Conservation (phyloP, 768 basidiomycete species). For the Dioszegia crocea region DNA sequence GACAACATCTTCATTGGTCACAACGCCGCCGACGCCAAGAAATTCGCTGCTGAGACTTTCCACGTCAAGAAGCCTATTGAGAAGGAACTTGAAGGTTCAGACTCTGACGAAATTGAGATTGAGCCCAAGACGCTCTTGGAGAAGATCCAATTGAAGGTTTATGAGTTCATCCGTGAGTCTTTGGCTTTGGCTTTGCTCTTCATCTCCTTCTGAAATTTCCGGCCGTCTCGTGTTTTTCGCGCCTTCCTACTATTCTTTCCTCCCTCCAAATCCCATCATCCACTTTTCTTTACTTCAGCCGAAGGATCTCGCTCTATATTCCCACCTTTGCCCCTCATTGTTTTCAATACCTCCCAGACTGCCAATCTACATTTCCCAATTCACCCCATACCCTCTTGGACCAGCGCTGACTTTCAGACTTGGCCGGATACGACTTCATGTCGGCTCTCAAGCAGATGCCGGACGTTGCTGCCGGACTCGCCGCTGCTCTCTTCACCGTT, state of each 20-base stretch:
- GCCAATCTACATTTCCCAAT: too few species aligned
- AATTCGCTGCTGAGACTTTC: conserved; percentile 81
- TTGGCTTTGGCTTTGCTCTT: too few species aligned
- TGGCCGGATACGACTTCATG: conserved; percentile 49
- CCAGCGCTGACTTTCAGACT: too few species aligned
- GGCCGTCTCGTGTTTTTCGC: too few species aligned
- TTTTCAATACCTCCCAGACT: not conserved
- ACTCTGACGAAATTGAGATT: conserved; percentile 52
- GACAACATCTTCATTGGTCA: conserved; percentile 78
- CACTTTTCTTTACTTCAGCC: too few species aligned
- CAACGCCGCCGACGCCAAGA: conserved; percentile 77
- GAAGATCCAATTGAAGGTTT: conserved; percentile 72
- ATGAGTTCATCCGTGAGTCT: conserved; percentile 62
- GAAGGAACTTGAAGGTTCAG: conserved; percentile 58
- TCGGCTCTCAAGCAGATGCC: conserved; percentile 82
- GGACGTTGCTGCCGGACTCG: conserved; percentile 75
- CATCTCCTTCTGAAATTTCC: too few species aligned
- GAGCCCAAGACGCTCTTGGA: conserved; percentile 67
- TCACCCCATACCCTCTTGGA: too few species aligned
- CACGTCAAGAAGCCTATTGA: conserved; percentile 83
- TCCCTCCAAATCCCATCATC: too few species aligned
- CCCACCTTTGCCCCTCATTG: not conserved
- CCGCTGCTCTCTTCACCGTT: conserved; percentile 68
- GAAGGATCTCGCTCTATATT: too few species aligned
- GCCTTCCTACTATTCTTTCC: too few species aligned